Conservation (phyloP, 129 eudicot genomes). For the Glebionis coronaria region DNA sequence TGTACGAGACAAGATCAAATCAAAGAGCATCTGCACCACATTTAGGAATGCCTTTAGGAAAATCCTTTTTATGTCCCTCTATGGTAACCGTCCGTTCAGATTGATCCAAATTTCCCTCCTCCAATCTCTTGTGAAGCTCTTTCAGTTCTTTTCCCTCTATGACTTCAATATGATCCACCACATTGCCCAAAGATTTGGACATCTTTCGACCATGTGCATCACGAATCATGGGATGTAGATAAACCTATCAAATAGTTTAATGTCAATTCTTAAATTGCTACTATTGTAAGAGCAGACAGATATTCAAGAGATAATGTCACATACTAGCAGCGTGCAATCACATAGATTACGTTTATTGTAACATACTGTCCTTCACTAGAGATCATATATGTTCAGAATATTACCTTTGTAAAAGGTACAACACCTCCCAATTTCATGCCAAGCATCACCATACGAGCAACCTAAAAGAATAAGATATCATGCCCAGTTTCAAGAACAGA, state of each 20-base stretch:
- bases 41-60: slow-evolving; percentile 84
- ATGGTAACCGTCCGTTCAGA: slow-evolving; percentile 62
- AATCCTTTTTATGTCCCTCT: slow-evolving; percentile 84
- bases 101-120: slow-evolving; percentile 84
- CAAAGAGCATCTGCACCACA: slow-evolving; percentile 99
- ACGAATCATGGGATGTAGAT: slow-evolving; percentile 94
- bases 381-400: no score
- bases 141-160: slow-evolving; percentile 64
- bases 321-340: no score
- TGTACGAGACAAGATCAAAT: slow-evolving; percentile 89
- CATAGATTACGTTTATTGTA: no score
- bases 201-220: slow-evolving; percentile 98
- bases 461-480: no score
- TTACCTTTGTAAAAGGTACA: no score
- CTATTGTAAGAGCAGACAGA: not conserved
- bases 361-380: no score
- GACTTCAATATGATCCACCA: slow-evolving; percentile 92
- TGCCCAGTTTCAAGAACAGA: no score
- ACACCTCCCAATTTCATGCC: no score
- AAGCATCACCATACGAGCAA: no score
- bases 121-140: slow-evolving; percentile 85
- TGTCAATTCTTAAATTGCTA: not conserved
- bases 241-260: slow-evolving; percentile 45
- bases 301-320: no score
- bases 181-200: slow-evolving; percentile 96